Evolutionary conservation across 2,329 filamentous ascomycete genomes (phyloP).

Genomic region (Emericellopsis cladophorae): DNA sequence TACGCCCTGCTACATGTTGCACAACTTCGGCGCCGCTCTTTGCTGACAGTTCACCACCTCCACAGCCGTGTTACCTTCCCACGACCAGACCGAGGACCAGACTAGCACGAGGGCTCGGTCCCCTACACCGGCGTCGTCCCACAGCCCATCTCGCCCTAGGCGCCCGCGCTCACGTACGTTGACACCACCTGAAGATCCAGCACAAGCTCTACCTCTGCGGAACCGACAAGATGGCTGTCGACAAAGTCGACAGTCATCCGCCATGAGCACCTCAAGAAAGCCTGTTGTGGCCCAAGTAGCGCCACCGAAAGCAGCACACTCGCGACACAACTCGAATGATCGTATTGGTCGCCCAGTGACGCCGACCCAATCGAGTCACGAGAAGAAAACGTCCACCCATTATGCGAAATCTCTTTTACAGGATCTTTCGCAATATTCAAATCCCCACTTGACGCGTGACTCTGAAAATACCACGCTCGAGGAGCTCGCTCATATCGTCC

Average conservation of each 20-base stretch:
- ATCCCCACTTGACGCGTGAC: slow-evolving; percentile 45
- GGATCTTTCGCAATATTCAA: slow-evolving; percentile 54
- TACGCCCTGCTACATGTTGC: slow-evolving; percentile 24
- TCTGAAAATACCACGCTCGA: slow-evolving; percentile 58
- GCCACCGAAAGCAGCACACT: slow-evolving; percentile 13
- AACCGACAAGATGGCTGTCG: too few relatives aligned
- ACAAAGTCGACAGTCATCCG: slow-evolving; percentile 13
- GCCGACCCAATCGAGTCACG: slow-evolving; percentile 6
- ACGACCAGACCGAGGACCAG: slow-evolving; percentile 14
- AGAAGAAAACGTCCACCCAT: slow-evolving; percentile 26
- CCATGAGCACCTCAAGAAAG: slow-evolving; percentile 23
- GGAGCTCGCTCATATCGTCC: slow-evolving; percentile 66
- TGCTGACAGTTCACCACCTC: slow-evolving; percentile 14
- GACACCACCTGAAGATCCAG: too few relatives aligned
- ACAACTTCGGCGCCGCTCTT: background rate
- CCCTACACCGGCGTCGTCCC: slow-evolving; percentile 17
- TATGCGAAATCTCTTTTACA: slow-evolving; percentile 44
- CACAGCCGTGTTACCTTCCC: slow-evolving; percentile 19
- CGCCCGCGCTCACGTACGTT: too few relatives aligned
- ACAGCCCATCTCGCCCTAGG: slow-evolving; percentile 33
- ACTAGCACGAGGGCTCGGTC: too few relatives aligned
- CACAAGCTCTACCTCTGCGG: too few relatives aligned
- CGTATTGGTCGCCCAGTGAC: slow-evolving; percentile 10
- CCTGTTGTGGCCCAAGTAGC: slow-evolving; percentile 35
- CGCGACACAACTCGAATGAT: slow-evolving; percentile 13